Percentiles rank a stretch among this genome's conserved stretches.
Conservation (phyloP, 257 asterid species). For the Anisodus acutangulus region DNA sequence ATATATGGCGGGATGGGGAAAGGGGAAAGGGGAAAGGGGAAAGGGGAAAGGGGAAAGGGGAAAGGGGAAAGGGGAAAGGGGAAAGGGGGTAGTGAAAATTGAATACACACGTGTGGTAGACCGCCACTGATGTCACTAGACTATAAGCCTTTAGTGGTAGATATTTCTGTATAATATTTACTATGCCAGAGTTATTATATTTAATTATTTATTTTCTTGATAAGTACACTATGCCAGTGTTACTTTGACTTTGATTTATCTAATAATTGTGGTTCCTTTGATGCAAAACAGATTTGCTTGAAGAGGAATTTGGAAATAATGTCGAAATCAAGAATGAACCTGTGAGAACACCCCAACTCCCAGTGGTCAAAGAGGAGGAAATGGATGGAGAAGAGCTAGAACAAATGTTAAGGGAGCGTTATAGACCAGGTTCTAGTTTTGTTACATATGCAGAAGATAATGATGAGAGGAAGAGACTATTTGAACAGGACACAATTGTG, state of each 20-base stretch:
- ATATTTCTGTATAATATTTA: not conserved
- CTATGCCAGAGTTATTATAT: not conserved
- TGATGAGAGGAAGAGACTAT: constrained; percentile 52
- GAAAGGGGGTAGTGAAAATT: not conserved
- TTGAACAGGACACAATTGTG: constrained; percentile 42
- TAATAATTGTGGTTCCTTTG: not conserved
- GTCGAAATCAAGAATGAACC: constrained; percentile 44
- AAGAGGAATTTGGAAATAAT: constrained; percentile 51
- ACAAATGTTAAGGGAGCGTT: constrained; percentile 65
- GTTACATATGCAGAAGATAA: constrained; percentile 69
- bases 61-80: not conserved
- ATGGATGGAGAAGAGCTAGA: constrained; percentile 82
- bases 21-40: not conserved
- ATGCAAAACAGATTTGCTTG: constrained; percentile 51
- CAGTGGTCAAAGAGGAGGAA: constrained; percentile 73
- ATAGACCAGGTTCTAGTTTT: constrained; percentile 69
- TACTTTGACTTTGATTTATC: constrained; percentile 21
- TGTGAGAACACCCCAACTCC: constrained; percentile 45
- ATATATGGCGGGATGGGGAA: not conserved
- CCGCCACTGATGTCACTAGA: too few relatives aligned
- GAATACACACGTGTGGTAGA: not conserved
- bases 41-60: too few relatives aligned
- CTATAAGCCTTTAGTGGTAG: too few relatives aligned
- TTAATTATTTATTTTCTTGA: not conserved
- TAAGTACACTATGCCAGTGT: constrained; percentile 4